Conservation (phyloP, 257 asterid species). For the Ophiorrhiza pumila region DNA sequence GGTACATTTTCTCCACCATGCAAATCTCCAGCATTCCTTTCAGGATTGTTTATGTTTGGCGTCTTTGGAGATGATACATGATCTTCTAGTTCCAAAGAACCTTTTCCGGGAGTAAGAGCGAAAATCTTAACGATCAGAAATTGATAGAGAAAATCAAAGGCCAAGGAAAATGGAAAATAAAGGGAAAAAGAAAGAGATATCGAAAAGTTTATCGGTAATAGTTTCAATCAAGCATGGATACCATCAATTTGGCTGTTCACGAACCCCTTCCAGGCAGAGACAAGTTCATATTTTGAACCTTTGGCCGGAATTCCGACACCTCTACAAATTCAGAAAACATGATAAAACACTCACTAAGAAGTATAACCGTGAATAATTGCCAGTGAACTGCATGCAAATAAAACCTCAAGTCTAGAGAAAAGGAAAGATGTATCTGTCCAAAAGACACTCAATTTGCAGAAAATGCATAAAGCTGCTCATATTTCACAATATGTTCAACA, state of each 20-base stretch:
- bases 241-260: conserved; percentile 44
- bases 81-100: conserved; percentile 23
- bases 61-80: conserved; percentile 29
- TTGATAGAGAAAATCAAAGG: conserved; percentile 4
- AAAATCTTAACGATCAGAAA: conserved; percentile 5
- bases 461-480: not conserved
- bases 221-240: conserved; percentile 19
- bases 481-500: not conserved
- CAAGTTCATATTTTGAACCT: conserved; percentile 53
- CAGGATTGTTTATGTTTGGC: conserved; percentile 27
- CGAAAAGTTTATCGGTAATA: not conserved
- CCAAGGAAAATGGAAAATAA: conserved; percentile 1
- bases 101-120: conserved; percentile 31
- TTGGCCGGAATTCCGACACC: conserved; percentile 49
- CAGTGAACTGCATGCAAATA: not conserved
- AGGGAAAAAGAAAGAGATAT: not conserved
- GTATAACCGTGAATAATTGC: conserved; percentile 8
- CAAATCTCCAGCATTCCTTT: conserved; percentile 33
- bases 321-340: conserved; percentile 30
- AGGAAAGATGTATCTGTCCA: not conserved
- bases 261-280: conserved; percentile 48
- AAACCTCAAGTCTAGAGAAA: not conserved
- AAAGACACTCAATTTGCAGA: not conserved
- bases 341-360: conserved; percentile 6
- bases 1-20: conserved; percentile 27